Evolutionary conservation across 1,284 basidiomycete species (phyloP), one percentile per base, ranked within the genome.

Genomic region (Albatrellus sp.): DNA sequence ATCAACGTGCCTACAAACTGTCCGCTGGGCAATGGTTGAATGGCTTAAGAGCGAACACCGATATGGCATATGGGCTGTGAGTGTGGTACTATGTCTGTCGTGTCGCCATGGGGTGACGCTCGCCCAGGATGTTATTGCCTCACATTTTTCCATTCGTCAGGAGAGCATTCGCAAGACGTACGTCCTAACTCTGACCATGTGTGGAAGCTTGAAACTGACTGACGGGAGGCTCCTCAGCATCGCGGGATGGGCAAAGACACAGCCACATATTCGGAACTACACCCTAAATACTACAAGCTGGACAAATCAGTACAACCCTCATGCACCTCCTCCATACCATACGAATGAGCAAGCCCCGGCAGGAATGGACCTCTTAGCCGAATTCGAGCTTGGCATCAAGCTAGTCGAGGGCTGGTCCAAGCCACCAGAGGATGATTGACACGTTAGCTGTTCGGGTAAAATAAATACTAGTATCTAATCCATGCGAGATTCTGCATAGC

Each of bases 21-120:
- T 64, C 7, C 60, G 62, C 34, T 73, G 69, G 70, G 72, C 67
- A 8, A 72, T 75, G 41, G 60, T 72, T 3, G 69, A 73, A 13
- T 75, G 73, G 71, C 50, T 75, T 41, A 57, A 63, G 41, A 67
- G 70, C 42, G 57, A 64, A 43, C 58, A 70, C 47, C 55, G 55
- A 38, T 36, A 59, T 39, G 62, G 68, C n/a, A 61, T 73, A 20
- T 75, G 72, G 71, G 60, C 54, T 44, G 72, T 72, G 48, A 44
- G 64, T 57, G 3, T 17, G 10, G 9, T 3, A 33, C n/a, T 20
- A 1, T 40, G 29, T 33, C 10, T 40, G 24, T 20, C 44, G n/a
- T 29, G 14, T 31, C 35, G 17, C 17, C 9, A 17, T n/a, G 7
- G 17, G n/a, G 30, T 34, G 1, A 28, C 40, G 24, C 35, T 19